Percentiles rank a stretch among this genome's conserved stretches.
These are phyloP conservation scores for Irpex sp. DNA, from an alignment of 1,284 basidiomycete genomes.

Conservation along the genomic window DNA sequence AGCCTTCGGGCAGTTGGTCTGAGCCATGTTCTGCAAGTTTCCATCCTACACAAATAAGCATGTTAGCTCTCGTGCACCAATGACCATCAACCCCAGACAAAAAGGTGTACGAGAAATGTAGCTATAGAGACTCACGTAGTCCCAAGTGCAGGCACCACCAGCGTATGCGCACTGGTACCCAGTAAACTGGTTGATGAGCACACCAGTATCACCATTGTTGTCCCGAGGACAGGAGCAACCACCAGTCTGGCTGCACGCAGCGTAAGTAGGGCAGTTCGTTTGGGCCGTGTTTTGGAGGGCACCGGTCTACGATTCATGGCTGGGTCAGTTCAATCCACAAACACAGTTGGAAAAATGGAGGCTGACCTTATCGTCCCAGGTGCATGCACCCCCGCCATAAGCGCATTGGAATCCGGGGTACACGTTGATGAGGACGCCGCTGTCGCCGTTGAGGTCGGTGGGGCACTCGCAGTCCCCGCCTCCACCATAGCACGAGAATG, in stretches of 20 bases:
- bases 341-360: neutral
- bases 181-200: slow-evolving; percentile 24
- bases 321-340: neutral
- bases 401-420: slow-evolving; percentile 21
- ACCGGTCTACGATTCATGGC: slow-evolving; percentile 10
- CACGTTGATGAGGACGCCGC: slow-evolving; percentile 20
- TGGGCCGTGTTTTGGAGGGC: slow-evolving; percentile 20
- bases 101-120: no score
- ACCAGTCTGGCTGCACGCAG: slow-evolving; percentile 15
- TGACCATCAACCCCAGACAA: no score
- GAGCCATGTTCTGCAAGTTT: slow-evolving; percentile 14
- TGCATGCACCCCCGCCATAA: slow-evolving; percentile 19
- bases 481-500: slow-evolving; percentile 16
- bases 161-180: slow-evolving; percentile 25
- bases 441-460: slow-evolving; percentile 16
- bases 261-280: slow-evolving; percentile 20
- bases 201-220: slow-evolving; percentile 17
- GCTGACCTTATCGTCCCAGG: slow-evolving; percentile 18
- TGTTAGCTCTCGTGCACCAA: neutral
- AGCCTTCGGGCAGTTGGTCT: slow-evolving; percentile 19
- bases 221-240: slow-evolving; percentile 21
- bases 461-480: slow-evolving; percentile 19
- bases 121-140: slow-evolving; percentile 17
- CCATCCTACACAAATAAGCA: slow-evolving; percentile 10
- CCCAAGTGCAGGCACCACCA: slow-evolving; percentile 23